Base-by-base conservation (phyloP, 1,284 basidiomycete genomes). In the Malassezia sympodialis region DNA sequence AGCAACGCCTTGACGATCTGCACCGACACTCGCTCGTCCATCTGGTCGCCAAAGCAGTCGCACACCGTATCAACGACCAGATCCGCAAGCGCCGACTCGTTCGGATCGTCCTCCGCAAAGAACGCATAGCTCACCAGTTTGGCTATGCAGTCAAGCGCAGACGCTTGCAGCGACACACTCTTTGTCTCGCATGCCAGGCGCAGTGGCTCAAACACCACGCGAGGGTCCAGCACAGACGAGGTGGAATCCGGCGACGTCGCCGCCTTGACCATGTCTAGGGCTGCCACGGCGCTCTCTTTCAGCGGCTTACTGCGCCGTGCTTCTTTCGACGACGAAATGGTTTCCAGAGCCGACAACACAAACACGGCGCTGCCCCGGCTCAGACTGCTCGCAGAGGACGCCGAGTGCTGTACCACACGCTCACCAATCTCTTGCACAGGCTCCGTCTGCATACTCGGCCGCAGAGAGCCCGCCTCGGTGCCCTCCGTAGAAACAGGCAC, bases 1-100 rank as follows among this genome's bases (percentile, higher is more conserved):
- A 74, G 64, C 6, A 74, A 62, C 8, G 72, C 72, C 62, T 74
- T 74, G 62, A 74, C 69, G 60, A 73, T 72, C 56, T 74, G 72
- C 35, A 74, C 59, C 3, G 61, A 60, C 2, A 72, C 55, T 32
- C 63, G 64, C 53, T 72, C 70, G 58, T 73, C 70, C 27, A 69
- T 26, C 23, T 56, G 65, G 35, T 73, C 70, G 21, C 66, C 60
- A 35, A 69, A 73, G 47, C 62, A 64, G 19, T 70, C 63, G 56
- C 72, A 74, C n/a, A 74, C 65, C 11, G 71, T 72, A 32, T 67
- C 62, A n/a, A 70, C 72, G 14, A 74, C 72, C 17, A 70, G 47
- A 43, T 72, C 71, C 8, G 69, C 66, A 2, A 73, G 58, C 26
- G 68, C 56, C 54, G 63, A 58, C 14, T 49, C 60, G 40, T 61